Percentiles rank a stretch among this genome's conserved stretches.
These are phyloP conservation scores for Ogataea siamensis DNA, from an alignment of 805 yeast species.

Conservation along the genomic window DNA sequence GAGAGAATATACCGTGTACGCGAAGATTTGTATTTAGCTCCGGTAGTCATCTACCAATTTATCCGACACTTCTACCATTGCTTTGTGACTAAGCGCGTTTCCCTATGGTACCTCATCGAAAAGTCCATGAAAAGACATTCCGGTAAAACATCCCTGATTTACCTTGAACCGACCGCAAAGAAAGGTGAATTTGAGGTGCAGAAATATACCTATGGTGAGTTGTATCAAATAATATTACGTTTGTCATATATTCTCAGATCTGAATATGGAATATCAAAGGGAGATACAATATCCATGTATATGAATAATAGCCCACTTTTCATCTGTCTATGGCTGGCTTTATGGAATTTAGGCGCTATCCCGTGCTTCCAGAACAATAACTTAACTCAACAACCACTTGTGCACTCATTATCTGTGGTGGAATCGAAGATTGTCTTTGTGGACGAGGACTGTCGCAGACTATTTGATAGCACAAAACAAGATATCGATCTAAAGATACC, in stretches of 20 bases:
- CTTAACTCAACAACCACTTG: slow-evolving; percentile 65
- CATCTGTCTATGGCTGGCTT: slow-evolving; percentile 74
- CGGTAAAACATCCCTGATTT: slow-evolving; percentile 58
- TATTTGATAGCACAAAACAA: slow-evolving; percentile 41
- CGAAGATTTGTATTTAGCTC: slow-evolving; percentile 55
- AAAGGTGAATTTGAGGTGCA: slow-evolving; percentile 56
- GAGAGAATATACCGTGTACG: slow-evolving; percentile 44
- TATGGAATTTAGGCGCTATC: slow-evolving; percentile 88
- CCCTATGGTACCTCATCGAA: slow-evolving; percentile 73
- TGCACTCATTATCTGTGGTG: slow-evolving; percentile 78
- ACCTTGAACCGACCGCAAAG: slow-evolving; percentile 45
- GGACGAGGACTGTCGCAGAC: slow-evolving; percentile 59
- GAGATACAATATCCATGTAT: slow-evolving; percentile 71
- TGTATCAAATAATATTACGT: slow-evolving; percentile 63
- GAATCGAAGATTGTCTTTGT: slow-evolving; percentile 61
- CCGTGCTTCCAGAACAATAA: slow-evolving; percentile 89
- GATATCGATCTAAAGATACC: slow-evolving; percentile 39
- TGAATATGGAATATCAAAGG: slow-evolving; percentile 61
- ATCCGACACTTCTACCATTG: slow-evolving; percentile 39
- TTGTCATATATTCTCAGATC: slow-evolving; percentile 62
- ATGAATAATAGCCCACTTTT: slow-evolving; percentile 83
- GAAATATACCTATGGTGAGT: slow-evolving; percentile 62
- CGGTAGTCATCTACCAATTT: slow-evolving; percentile 41
- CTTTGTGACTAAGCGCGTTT: slow-evolving; percentile 42
- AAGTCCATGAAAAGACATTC: slow-evolving; percentile 47